These are phyloP conservation scores for Pyrenophora teres DNA, from an alignment of 2,329 filamentous ascomycete species.

Conservation along the genomic window DNA sequence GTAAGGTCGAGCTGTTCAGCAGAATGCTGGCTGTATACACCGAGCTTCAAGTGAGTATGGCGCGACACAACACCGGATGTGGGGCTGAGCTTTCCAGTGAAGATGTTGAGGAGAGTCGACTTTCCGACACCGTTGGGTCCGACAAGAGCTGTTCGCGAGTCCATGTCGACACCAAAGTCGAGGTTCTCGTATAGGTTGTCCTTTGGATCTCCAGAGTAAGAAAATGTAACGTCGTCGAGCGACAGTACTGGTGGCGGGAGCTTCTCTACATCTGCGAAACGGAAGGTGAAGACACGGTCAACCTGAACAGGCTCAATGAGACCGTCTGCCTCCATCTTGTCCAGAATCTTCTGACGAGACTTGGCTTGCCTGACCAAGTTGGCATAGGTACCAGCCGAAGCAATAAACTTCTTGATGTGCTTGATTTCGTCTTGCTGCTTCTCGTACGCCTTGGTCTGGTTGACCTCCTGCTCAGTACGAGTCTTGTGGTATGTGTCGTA, in stretches of 20 bases:
- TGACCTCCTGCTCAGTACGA: constrained; percentile 88
- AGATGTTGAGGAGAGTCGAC: constrained; percentile 91
- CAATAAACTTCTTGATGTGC: constrained; percentile 99
- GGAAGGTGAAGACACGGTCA: constrained; percentile 94
- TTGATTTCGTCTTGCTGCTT: constrained; percentile 99
- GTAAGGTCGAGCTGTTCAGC: constrained; percentile 97
- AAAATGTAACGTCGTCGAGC: constrained; percentile 97
- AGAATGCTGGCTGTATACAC: constrained; percentile 97
- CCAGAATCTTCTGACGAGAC: constrained; percentile 98
- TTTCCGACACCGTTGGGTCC: constrained; percentile 99
- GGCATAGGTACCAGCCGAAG: constrained; percentile 98
- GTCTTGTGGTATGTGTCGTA: constrained; percentile 98
- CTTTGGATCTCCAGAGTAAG: constrained; percentile 85
- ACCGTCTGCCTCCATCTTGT: constrained; percentile 99
- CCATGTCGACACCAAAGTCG: constrained; percentile 99
- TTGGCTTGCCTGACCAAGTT: constrained; percentile 99
- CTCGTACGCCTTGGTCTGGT: constrained; percentile 98
- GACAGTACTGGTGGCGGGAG: constrained; percentile 96
- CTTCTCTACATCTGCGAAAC: constrained; percentile 98
- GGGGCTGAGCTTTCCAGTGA: constrained; percentile 92
- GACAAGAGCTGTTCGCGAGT: constrained; percentile 94
- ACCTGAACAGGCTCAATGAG: constrained; percentile 89
- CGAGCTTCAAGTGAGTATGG: constrained; percentile 98
- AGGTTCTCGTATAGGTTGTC: constrained; percentile 97
- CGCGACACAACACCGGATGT: constrained; percentile 81